Evolutionary conservation across 768 basidiomycete genomes (phyloP).

Genomic region (Lactarius hatsudake): DNA sequence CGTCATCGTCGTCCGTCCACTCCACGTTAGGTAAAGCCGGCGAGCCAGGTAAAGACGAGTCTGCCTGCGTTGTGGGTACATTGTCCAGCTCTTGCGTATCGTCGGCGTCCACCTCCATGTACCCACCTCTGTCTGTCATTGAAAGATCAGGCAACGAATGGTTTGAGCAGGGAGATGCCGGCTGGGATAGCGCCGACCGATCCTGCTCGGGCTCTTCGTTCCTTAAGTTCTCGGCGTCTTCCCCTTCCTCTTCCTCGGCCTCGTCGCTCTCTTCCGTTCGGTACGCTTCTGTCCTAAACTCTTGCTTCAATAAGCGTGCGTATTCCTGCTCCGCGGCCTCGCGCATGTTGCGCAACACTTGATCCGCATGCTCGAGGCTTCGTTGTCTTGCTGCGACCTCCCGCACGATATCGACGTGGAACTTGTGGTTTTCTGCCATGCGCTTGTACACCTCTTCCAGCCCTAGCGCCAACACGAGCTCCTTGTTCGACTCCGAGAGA

Average conservation of each 20-base stretch:
- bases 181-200: no score
- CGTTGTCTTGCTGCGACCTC: slow-evolving; percentile 37
- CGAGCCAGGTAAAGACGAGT: background rate
- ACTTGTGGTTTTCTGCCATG: slow-evolving; percentile 48
- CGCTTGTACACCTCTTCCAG: slow-evolving; percentile 35
- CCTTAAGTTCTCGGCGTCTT: slow-evolving; percentile 13
- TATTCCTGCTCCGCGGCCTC: slow-evolving; percentile 36
- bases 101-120: background rate
- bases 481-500: slow-evolving; percentile 26
- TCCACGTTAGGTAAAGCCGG: background rate
- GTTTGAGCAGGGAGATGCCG: background rate
- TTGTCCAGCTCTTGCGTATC: background rate
- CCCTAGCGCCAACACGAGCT: slow-evolving; percentile 33
- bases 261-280: slow-evolving; percentile 21
- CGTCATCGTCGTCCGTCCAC: slow-evolving; percentile 21
- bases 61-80: background rate
- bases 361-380: slow-evolving; percentile 41
- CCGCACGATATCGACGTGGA: slow-evolving; percentile 41
- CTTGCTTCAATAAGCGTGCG: slow-evolving; percentile 11
- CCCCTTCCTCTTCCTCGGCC: slow-evolving; percentile 9
- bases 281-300: background rate
- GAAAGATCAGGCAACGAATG: background rate
- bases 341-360: slow-evolving; percentile 39
- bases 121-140: background rate
- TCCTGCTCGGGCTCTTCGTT: background rate